Percentiles rank a stretch among this genome's conserved stretches.
These are phyloP conservation scores for Vaccinium vitisidaea DNA, from an alignment of 148 eudicot genomes.

Conservation along the genomic window DNA sequence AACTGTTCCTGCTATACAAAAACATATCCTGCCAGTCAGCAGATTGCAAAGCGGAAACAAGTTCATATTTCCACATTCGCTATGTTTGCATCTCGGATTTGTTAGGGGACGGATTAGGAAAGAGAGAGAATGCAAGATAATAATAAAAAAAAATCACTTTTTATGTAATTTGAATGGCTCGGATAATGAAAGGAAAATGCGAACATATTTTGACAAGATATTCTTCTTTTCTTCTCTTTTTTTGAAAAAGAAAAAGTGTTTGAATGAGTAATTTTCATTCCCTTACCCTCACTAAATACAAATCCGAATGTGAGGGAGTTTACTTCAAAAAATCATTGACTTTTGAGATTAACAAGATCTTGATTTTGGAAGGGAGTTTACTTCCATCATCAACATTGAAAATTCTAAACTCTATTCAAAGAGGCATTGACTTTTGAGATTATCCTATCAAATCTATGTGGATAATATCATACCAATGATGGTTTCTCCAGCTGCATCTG, in stretches of 20 bases:
- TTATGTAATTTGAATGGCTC: neutral
- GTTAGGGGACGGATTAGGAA: neutral
- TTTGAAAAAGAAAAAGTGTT: neutral
- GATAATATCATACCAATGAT: slow-evolving; percentile 28
- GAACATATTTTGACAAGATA: neutral
- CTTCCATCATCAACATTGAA: neutral
- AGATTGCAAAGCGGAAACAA: slow-evolving; percentile 9
- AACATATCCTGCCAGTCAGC: slow-evolving; percentile 18
- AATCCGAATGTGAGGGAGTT: neutral
- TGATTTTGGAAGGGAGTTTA: neutral
- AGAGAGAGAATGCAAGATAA: neutral
- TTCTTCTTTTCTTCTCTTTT: neutral
- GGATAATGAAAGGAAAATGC: neutral
- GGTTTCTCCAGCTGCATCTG: slow-evolving; percentile 27
- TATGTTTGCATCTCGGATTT: neutral
- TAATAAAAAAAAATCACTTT: too few relatives aligned
- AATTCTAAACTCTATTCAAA: neutral
- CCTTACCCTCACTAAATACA: neutral
- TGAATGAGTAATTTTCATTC: neutral
- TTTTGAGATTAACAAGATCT: neutral
- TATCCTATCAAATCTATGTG: neutral
- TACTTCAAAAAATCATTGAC: too few relatives aligned
- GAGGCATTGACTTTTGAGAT: neutral
- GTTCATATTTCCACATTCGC: neutral
- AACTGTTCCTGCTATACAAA: slow-evolving; percentile 30